Evolutionary conservation across 495 filamentous ascomycete genomes (phyloP).

Genomic region (Collariella sp.): DNA sequence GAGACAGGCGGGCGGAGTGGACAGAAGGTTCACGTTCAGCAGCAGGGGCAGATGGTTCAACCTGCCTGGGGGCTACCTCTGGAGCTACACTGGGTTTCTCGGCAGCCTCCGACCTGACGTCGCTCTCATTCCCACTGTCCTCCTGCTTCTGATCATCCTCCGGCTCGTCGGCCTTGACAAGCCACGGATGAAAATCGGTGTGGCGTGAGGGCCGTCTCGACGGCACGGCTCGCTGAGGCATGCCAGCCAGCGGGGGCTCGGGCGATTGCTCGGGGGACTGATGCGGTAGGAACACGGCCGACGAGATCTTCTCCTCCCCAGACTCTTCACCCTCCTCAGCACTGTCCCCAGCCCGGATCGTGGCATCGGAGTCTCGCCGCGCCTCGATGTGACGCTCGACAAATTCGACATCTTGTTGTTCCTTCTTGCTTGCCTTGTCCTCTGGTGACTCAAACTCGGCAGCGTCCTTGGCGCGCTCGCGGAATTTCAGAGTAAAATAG

Average conservation of each 20-base stretch:
- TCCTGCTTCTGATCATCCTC: slow-evolving; percentile 31
- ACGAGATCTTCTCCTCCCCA: slow-evolving; percentile 88
- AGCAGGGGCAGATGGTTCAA: slow-evolving; percentile 32
- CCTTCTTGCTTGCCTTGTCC: background rate
- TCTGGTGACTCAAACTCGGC: slow-evolving; percentile 1
- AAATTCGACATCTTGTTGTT: slow-evolving; percentile 7
- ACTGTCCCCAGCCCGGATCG: slow-evolving; percentile 31
- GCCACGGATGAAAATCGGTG: slow-evolving; percentile 40
- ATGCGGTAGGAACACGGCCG: slow-evolving; percentile 88
- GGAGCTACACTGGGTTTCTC: slow-evolving; percentile 22
- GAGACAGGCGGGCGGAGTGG: slow-evolving; percentile 24
- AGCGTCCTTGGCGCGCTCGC: background rate
- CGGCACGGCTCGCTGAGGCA: slow-evolving; percentile 18
- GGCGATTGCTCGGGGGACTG: slow-evolving; percentile 51
- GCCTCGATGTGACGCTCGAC: slow-evolving; percentile 9
- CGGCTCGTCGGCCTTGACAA: slow-evolving; percentile 43
- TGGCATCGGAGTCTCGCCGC: slow-evolving; percentile 24
- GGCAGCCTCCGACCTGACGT: slow-evolving; percentile 15
- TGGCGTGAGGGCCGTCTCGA: slow-evolving; percentile 24
- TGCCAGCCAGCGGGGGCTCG: slow-evolving; percentile 35
- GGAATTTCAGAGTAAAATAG: slow-evolving; percentile 11
- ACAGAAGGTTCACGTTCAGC: slow-evolving; percentile 31
- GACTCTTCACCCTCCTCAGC: slow-evolving; percentile 71
- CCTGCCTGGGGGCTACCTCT: slow-evolving; percentile 24
- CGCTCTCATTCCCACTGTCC: slow-evolving; percentile 15